A percentile compares a stretch with the other conserved stretches of the same genome.
These are phyloP conservation scores for Solanum chmielewskii DNA, from an alignment of 257 asterid species.

Conservation along the genomic window DNA sequence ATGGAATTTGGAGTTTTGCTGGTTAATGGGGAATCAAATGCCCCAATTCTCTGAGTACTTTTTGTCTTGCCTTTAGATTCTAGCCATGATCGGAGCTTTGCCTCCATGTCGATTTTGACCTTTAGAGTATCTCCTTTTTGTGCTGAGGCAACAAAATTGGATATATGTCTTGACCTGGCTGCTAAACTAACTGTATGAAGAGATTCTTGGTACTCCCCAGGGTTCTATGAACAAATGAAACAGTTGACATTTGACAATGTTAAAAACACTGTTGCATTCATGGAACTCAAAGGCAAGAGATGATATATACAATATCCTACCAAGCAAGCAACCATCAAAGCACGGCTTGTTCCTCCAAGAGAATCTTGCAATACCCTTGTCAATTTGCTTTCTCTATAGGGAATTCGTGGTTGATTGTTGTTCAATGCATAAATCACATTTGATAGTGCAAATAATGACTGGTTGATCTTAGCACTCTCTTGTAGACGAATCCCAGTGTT, in stretches of 20 bases:
- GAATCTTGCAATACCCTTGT: slow-evolving; percentile 93
- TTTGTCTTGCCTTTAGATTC: slow-evolving; percentile 77
- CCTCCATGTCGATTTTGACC: slow-evolving; percentile 69
- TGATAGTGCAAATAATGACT: slow-evolving; percentile 77
- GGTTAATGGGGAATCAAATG: slow-evolving; percentile 29
- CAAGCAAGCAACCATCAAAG: slow-evolving; percentile 89
- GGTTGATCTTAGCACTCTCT: slow-evolving; percentile 88
- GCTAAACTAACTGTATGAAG: slow-evolving; percentile 89
- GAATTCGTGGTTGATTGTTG: slow-evolving; percentile 47
- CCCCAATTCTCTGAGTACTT: slow-evolving; percentile 37
- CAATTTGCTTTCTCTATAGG: slow-evolving; percentile 87
- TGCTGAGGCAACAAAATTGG: slow-evolving; percentile 37
- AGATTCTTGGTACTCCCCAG: slow-evolving; percentile 87
- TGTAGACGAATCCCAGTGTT: slow-evolving; percentile 85
- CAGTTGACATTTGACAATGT: not conserved
- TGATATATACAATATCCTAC: slow-evolving; percentile 19
- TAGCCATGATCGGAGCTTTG: slow-evolving; percentile 72
- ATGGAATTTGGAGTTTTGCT: slow-evolving; percentile 48
- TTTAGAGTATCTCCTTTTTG: slow-evolving; percentile 38
- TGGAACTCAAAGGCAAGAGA: not conserved
- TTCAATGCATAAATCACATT: slow-evolving; percentile 84
- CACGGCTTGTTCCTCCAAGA: slow-evolving; percentile 80
- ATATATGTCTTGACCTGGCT: slow-evolving; percentile 74
- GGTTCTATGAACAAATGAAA: slow-evolving; percentile 39
- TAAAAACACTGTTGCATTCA: not conserved